These are phyloP conservation scores for Penicillium janthinellum DNA, from an alignment of 2,329 filamentous ascomycete genomes.

Conservation along the genomic window DNA sequence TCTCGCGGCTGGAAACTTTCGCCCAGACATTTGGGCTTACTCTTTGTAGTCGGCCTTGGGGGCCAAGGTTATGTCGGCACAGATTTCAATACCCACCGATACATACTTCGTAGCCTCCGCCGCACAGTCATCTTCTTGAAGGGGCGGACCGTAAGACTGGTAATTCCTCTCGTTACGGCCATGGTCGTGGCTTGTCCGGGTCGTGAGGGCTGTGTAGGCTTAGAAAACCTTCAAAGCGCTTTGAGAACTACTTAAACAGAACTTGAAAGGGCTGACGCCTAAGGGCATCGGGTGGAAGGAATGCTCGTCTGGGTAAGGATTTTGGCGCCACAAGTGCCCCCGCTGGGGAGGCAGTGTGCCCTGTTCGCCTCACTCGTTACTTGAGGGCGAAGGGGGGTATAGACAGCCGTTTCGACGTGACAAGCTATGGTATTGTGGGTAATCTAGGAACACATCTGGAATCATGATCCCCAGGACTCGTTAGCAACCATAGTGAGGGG, in stretches of 20 bases:
- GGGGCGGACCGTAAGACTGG: background rate
- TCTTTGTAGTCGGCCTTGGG: constrained; percentile 1
- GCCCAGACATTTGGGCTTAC: background rate
- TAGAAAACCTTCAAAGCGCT: background rate
- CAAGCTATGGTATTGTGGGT: background rate
- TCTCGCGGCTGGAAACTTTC: constrained; percentile 1
- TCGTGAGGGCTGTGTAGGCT: background rate
- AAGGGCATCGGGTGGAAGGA: background rate
- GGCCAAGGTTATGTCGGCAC: constrained; percentile 9
- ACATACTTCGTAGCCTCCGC: background rate
- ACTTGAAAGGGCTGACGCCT: background rate
- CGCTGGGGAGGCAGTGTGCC: background rate
- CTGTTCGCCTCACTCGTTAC: background rate
- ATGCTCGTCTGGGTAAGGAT: background rate
- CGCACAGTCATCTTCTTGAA: background rate
- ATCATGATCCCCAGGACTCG: background rate
- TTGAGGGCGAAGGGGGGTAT: background rate
- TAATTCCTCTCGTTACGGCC: background rate
- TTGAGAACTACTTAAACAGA: background rate
- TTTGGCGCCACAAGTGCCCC: background rate
- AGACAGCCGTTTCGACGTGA: background rate
- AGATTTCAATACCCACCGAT: background rate
- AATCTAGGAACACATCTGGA: background rate
- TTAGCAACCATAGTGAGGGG: background rate
- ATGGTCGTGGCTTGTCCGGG: background rate